Base-by-base conservation (phyloP, 345 rosid genomes). In the Populus ilicifolia region DNA sequence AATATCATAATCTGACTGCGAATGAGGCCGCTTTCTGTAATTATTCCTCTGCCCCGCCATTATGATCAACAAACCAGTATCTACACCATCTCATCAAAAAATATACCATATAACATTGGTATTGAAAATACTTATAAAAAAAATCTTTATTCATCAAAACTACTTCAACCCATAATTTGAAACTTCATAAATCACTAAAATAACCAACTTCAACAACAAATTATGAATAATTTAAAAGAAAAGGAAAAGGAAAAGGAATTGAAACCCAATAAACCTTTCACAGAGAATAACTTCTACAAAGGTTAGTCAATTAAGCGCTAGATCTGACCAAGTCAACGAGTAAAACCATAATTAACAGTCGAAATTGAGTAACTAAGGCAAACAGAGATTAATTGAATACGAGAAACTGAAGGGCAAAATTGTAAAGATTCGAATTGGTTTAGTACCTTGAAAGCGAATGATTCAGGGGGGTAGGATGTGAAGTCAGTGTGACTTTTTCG, bases 41-140 rank as follows among this genome's bases (percentile, higher is more conserved):
- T 92, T 89, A 82, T 91, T 94, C 85, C 91, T 88, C 73, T 92
- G 95, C 82, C 95, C 90, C n/a, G 94, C 88, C 91, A 92, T 89
- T 76, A 72, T 46, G 3, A 13, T 36, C 48, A 27, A 52, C 13
- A 11, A 35, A 54, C 69, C 27, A 67, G 36, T 52, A 23, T 64
- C 69, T 65, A 39, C 71, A 63, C 64, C n/a, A 20, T 33, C 70
- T 18, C 14, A 33, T 30, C 9, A 66, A 46, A 46, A 39, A 5
- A 46, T 33, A 21, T 12, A 29, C 38, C 12, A 29, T 50, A 48
- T 52, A 33, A 33, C 27, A 69, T 25, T 11, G 27, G 8, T 27
- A 61, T 6, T n/a, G 29, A 27, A 72, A 13, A 56, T 14, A 14
- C 56, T 18, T 17, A 5, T 5, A 50, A 17, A 21, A 5, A 50